Conservation (phyloP, 768 basidiomycete genomes). For the Thelephora ganbajun region DNA sequence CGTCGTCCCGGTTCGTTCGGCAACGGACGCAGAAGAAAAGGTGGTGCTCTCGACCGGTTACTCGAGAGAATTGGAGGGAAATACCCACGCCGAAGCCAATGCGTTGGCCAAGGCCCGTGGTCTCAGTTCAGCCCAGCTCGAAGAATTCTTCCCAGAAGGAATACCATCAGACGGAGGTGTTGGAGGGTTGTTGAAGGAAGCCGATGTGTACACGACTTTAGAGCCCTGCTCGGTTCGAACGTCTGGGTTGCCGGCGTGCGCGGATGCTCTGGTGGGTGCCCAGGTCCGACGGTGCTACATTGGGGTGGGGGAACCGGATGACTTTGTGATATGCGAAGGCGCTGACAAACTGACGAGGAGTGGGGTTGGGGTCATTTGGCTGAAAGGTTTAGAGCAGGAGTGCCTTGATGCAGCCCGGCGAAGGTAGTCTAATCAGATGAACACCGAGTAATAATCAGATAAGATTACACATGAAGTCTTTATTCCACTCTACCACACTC, state of each 20-base stretch:
- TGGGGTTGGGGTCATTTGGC: constrained; percentile 65
- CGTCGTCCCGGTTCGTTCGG: constrained; percentile 25
- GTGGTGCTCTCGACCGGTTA: constrained; percentile 66
- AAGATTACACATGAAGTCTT: no score
- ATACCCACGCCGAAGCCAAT: constrained; percentile 96
- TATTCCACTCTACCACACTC: no score
- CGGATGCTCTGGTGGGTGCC: constrained; percentile 66
- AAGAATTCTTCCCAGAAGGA: constrained; percentile 21
- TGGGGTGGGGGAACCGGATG: constrained; percentile 82
- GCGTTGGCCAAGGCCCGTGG: constrained; percentile 58
- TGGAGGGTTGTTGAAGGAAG: constrained; percentile 37
- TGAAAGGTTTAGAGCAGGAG: constrained; percentile 59
- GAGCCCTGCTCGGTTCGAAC: constrained; percentile 90
- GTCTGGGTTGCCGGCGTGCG: constrained; percentile 77
- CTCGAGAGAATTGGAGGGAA: constrained; percentile 84
- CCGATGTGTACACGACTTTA: constrained; percentile 88
- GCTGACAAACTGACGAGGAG: constrained; percentile 54
- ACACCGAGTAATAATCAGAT: no score
- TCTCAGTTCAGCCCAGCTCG: constrained; percentile 26
- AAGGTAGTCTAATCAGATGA: constrained; percentile 24
- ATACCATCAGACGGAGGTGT: constrained; percentile 24
- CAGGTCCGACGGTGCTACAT: constrained; percentile 67
- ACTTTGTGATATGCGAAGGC: constrained; percentile 92
- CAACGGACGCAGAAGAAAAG: constrained; percentile 22
- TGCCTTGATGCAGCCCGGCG: constrained; percentile 73